Evolutionary conservation across 2,329 filamentous ascomycete species (phyloP).

Genomic region (Cytospora piceicola): DNA sequence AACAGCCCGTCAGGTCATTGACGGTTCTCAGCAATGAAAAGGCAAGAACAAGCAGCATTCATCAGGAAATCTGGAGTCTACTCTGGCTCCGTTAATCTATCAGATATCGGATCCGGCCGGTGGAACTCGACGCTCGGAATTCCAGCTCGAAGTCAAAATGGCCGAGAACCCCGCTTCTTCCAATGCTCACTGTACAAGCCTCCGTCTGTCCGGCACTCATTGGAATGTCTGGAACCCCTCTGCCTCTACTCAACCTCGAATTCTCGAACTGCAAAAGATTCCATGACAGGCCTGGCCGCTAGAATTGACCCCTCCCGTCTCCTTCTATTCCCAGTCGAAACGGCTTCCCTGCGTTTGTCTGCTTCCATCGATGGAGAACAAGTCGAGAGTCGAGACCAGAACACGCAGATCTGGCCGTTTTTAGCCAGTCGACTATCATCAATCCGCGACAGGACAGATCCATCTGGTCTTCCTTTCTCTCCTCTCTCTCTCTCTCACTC

Average conservation of each 20-base stretch:
- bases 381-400: background rate
- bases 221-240: background rate
- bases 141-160: background rate
- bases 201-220: background rate
- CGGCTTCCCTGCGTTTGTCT: background rate
- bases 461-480: constrained; percentile 7
- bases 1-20: background rate
- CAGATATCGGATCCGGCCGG: constrained; percentile 7
- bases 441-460: background rate
- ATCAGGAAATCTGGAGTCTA: constrained; percentile 10
- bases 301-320: background rate
- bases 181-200: constrained; percentile 3
- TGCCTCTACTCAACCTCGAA: constrained; percentile 5
- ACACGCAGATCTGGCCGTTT: constrained; percentile 9
- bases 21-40: background rate
- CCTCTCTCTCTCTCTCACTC: no score
- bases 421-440: background rate
- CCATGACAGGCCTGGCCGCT: constrained; percentile 17
- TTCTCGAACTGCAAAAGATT: constrained; percentile 14
- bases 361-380: background rate
- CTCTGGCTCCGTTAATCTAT: constrained; percentile 1
- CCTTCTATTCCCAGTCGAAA: constrained; percentile 3
- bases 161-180: constrained; percentile 12
- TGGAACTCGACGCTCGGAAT: background rate
- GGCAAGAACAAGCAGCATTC: constrained; percentile 5